Percentiles rank a stretch among this genome's conserved stretches.
These are phyloP conservation scores for Ogataea nakhonphanomensis DNA, from an alignment of 805 yeast species.

Conservation along the genomic window DNA sequence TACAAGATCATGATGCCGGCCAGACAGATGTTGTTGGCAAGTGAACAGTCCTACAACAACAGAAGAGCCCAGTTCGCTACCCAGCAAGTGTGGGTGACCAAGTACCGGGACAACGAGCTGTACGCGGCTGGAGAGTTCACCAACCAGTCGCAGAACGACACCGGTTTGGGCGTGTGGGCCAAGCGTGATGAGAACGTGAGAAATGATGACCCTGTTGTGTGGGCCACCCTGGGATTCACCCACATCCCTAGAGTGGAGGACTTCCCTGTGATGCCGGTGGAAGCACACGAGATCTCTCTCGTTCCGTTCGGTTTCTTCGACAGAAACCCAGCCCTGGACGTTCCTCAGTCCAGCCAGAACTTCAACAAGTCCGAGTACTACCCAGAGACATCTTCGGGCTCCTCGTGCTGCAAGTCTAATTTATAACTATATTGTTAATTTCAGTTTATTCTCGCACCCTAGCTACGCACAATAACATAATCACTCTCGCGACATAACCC, in stretches of 20 bases:
- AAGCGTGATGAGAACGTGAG: conserved; percentile 64
- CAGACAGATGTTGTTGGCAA: conserved; percentile 70
- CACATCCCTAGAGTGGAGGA: conserved; percentile 82
- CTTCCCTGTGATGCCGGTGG: conserved; percentile 89
- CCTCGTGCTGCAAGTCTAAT: conserved; percentile 34
- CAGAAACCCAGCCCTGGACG: conserved; percentile 72
- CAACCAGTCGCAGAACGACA: conserved; percentile 68
- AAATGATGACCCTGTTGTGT: conserved; percentile 71
- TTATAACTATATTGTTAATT: conserved; percentile 20
- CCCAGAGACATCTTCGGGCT: conserved; percentile 19
- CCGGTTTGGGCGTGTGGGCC: conserved; percentile 72
- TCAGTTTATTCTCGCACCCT: background rate
- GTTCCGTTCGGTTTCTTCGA: conserved; percentile 74
- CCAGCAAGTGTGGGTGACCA: conserved; percentile 79
- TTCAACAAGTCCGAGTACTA: conserved; percentile 60
- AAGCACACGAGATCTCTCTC: conserved; percentile 63
- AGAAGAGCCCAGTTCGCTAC: conserved; percentile 76
- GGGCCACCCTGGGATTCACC: conserved; percentile 80
- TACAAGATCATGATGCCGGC: conserved; percentile 75
- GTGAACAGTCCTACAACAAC: conserved; percentile 56
- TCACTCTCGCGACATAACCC: background rate
- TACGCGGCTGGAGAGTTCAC: conserved; percentile 86
- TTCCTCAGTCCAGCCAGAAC: conserved; percentile 65
- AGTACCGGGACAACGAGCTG: conserved; percentile 66
- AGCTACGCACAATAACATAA: no score